Evolutionary conservation across 345 rosid species (phyloP), one percentile per base, ranked within the genome.

Genomic region (Populus pruinosa): DNA sequence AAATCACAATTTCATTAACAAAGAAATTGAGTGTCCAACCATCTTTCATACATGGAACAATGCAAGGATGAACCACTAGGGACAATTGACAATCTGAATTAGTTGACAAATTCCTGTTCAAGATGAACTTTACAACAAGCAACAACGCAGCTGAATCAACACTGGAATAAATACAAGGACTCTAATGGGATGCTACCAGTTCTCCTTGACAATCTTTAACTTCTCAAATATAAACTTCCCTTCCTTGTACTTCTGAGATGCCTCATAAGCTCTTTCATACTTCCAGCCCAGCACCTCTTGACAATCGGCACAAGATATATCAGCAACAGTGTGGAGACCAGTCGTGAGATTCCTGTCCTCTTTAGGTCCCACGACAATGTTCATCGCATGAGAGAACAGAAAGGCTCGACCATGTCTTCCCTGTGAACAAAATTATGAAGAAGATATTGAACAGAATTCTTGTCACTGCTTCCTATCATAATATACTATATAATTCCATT

Each of bases 321-420:
- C 82, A 53, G 79, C 82, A 49, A 80, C 82, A 8, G 82, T 80
- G 49, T 80, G 82, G 16, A 80, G 76, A 64, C 82, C 82, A 36
- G 82, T 75, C 47, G 63, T 7, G 17, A 80, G 79, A 75, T 73
- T 59, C 77, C 82, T 44, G 53, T 80, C 82, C 71, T 80, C 79
- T 75, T 70, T 80, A 18, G 72, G 65, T 33, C 82, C 82, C 33
- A 75, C 59, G 39, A 39, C 55, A 53, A 80, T 75, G 47, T 80
- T 80, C 82, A 75, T 80, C 3, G 79, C 76, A n/a, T 80, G 82
- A 12, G 82, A 80, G 76, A 80, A 75, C n/a, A 80, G 71, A 75
- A 80, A 80, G 11, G 79, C 82, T 75, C 82, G 36, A 12, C 82
- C 75, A 35, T 69, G 49, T 80, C 82, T 80, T 75, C 82, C 79